These are phyloP conservation scores for Xylaria sp. DNA, from an alignment of 2,329 filamentous ascomycete genomes.

Conservation along the genomic window DNA sequence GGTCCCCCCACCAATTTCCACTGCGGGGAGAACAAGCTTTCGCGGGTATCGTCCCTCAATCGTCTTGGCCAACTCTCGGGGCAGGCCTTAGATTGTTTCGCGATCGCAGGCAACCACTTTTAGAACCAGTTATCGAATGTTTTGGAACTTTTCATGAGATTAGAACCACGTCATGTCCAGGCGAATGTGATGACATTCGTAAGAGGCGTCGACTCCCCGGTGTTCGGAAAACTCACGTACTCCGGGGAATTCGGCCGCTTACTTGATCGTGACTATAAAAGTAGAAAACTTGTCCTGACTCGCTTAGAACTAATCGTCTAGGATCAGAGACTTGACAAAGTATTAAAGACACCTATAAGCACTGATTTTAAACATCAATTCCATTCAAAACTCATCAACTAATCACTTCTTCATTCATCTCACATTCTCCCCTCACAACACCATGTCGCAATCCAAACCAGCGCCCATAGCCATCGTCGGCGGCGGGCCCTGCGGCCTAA, in stretches of 20 bases:
- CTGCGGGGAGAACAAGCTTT: neutral
- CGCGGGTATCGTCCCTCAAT: neutral
- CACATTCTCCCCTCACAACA: neutral
- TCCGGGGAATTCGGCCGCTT: neutral
- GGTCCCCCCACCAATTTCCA: neutral
- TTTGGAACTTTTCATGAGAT: neutral
- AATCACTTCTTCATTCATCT: neutral
- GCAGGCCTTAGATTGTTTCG: neutral
- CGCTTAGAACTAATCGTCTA: neutral
- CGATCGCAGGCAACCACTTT: neutral
- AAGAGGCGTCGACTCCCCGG: neutral
- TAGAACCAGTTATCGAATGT: neutral
- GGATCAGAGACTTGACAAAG: neutral
- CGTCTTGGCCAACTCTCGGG: neutral
- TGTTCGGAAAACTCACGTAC: neutral
- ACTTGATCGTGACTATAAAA: neutral
- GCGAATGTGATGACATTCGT: too few species aligned
- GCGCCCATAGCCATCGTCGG: constrained; percentile 39
- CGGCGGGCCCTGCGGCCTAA: constrained; percentile 38
- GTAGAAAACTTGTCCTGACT: neutral
- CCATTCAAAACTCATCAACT: neutral
- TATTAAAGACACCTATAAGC: neutral
- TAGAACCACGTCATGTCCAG: too few species aligned
- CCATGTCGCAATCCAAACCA: constrained; percentile 19
- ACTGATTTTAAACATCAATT: neutral